Base-by-base conservation (phyloP, 108 stramenopile species). In the Cyclotella baltica region DNA sequence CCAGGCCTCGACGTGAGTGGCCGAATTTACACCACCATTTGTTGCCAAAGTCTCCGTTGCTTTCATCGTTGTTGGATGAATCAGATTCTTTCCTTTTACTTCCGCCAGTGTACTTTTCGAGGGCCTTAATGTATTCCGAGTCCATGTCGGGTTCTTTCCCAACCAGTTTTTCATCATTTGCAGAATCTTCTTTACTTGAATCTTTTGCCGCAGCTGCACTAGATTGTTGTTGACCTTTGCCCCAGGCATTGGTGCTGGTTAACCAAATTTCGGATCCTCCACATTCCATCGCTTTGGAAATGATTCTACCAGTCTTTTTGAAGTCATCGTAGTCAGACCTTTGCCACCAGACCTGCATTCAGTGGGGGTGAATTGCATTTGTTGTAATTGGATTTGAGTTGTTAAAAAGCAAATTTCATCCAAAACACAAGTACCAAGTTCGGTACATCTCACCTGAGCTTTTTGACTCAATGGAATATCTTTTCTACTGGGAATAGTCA, bases 11-110 rank as follows among this genome's bases (percentile, higher is more conserved):
- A 33, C 94, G 87, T 19, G 94, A 95, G 64, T 95, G 94, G 1
- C 94, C 94, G 78, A 95, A 95, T 58, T 87, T 88, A 77, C 91
- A 91, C 94, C 94, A 95, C 94, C 94, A 95, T 37, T 83, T 83
- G 47, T 78, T 83, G 0, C 72, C 77, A 58, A 48, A 55, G 76
- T n/a, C n/a, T n/a, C n/a, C n/a, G n/a, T 62, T 33, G 23, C 35
- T 57, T 33, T 20, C 36, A 33, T 51, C 55, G 43, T 34, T 47
- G 0, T 10, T 20, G 11, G 55, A 57, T 18, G 34, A 13, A 2
- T 40, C 61, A 38, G 36, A 56, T 19, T 65, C 28, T 5, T 64
- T 69, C n/a, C 48, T 50, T 36, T 69, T 69, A 5, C 65, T 40
- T 57, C 70, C 63, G 18, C 48, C 53, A 30, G 55, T 70, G 40